Evolutionary conservation across 2,329 filamentous ascomycete species (phyloP).

Genomic region (Fusarium pseudocircinatum): DNA sequence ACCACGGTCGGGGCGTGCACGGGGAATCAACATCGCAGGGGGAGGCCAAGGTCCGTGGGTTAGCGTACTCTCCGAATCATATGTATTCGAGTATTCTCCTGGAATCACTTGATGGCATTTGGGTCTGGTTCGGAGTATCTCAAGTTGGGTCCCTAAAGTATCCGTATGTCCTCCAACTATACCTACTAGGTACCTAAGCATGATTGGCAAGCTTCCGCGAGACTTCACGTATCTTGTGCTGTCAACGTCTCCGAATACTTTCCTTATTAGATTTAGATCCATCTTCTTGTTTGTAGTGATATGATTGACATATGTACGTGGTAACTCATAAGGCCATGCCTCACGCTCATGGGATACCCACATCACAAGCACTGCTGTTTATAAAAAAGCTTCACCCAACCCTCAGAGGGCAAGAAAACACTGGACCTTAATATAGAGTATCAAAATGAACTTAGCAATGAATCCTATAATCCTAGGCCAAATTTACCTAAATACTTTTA

Average conservation of each 20-base stretch:
- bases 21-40: constrained; percentile 5
- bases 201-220: neutral
- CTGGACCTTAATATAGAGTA: too few species aligned
- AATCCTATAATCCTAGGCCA: too few species aligned
- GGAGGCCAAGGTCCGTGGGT: neutral
- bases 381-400: neutral
- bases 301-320: neutral
- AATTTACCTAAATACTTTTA: too few species aligned
- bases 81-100: neutral
- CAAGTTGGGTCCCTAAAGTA: neutral
- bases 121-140: neutral
- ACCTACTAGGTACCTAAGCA: neutral
- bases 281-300: neutral
- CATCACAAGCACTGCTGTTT: neutral
- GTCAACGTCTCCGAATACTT: neutral
- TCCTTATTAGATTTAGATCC: neutral
- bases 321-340: neutral
- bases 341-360: neutral
- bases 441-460: too few species aligned
- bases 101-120: neutral
- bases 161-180: too few species aligned
- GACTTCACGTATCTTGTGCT: neutral
- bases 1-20: constrained; percentile 10
- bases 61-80: neutral
- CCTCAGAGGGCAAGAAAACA: too few species aligned